Conservation (phyloP, 1,284 basidiomycete genomes). For the Cryptococcus sp. region DNA sequence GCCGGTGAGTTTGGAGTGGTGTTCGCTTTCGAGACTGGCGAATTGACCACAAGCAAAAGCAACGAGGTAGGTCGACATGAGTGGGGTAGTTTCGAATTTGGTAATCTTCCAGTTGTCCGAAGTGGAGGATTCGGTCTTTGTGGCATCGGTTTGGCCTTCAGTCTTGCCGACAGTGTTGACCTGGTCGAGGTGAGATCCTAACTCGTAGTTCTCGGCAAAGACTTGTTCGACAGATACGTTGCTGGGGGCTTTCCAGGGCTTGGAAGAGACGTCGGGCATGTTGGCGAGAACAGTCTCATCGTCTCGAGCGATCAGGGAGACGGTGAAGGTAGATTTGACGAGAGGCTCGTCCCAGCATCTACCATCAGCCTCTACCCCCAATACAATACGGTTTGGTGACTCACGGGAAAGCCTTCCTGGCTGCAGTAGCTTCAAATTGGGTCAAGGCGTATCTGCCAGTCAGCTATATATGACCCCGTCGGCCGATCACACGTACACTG, state of each 20-base stretch:
- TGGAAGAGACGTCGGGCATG: slow-evolving; percentile 68
- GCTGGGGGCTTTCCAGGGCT: slow-evolving; percentile 41
- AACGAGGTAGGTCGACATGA: slow-evolving; percentile 87
- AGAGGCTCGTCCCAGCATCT: slow-evolving; percentile 85
- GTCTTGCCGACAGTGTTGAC: slow-evolving; percentile 29
- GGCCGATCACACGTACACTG: slow-evolving; percentile 25
- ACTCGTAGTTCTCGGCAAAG: slow-evolving; percentile 39
- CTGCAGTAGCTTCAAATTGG: slow-evolving; percentile 78
- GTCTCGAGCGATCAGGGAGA: slow-evolving; percentile 75
- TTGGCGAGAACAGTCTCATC: slow-evolving; percentile 69
- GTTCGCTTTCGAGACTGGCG: slow-evolving; percentile 67
- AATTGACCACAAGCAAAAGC: slow-evolving; percentile 88
- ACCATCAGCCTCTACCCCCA: slow-evolving; percentile 22
- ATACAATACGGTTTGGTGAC: slow-evolving; percentile 28
- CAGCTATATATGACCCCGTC: not conserved
- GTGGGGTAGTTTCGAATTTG: slow-evolving; percentile 69
- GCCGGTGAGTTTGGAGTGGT: slow-evolving; percentile 75
- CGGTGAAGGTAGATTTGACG: slow-evolving; percentile 78
- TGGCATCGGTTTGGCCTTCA: slow-evolving; percentile 40
- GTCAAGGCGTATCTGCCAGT: slow-evolving; percentile 63
- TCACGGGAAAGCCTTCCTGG: slow-evolving; percentile 69
- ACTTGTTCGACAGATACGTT: slow-evolving; percentile 32
- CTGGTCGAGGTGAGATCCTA: slow-evolving; percentile 41
- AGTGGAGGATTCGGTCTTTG: slow-evolving; percentile 42
- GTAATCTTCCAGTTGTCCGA: slow-evolving; percentile 67